Percentiles rank a stretch among this genome's conserved stretches.
Conservation (phyloP, 2,329 filamentous ascomycete genomes). For the Ambrosiella beaveri region DNA sequence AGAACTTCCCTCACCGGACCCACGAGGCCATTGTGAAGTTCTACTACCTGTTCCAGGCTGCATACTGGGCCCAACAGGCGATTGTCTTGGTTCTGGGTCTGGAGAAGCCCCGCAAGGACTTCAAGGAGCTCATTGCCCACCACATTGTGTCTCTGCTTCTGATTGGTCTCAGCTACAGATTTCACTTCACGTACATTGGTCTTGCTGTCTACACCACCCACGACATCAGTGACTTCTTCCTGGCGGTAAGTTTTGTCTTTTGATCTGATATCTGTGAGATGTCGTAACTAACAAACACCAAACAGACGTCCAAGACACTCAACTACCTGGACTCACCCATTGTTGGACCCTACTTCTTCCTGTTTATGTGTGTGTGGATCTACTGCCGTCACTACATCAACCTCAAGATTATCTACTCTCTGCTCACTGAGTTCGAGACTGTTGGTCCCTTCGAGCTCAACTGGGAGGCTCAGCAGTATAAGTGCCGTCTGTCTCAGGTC, state of each 20-base stretch:
- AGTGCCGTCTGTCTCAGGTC: constrained; percentile 50
- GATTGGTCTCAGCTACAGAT: constrained; percentile 77
- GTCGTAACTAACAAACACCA: not conserved
- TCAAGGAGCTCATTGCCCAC: constrained; percentile 80
- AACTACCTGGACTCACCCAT: constrained; percentile 74
- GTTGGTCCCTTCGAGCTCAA: constrained; percentile 59
- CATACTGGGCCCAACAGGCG: constrained; percentile 90
- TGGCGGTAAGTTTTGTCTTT: constrained; percentile 48
- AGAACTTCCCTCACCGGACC: constrained; percentile 65
- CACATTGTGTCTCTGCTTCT: constrained; percentile 77
- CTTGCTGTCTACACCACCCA: constrained; percentile 87
- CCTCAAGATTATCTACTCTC: constrained; percentile 55
- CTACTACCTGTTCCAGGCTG: constrained; percentile 87
- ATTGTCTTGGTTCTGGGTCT: constrained; percentile 73
- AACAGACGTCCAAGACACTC: constrained; percentile 69
- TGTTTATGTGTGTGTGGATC: constrained; percentile 72
- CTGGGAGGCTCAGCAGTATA: constrained; percentile 63
- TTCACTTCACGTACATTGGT: constrained; percentile 93
- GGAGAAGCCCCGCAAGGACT: constrained; percentile 90
- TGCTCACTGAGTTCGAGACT: constrained; percentile 58
- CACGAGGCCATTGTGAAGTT: constrained; percentile 77
- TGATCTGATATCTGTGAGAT: not conserved
- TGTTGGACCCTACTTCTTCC: constrained; percentile 66
- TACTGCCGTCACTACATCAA: constrained; percentile 82
- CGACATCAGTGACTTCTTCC: constrained; percentile 89